Base-by-base conservation (phyloP, 345 rosid species). In the Brassica carinata region DNA sequence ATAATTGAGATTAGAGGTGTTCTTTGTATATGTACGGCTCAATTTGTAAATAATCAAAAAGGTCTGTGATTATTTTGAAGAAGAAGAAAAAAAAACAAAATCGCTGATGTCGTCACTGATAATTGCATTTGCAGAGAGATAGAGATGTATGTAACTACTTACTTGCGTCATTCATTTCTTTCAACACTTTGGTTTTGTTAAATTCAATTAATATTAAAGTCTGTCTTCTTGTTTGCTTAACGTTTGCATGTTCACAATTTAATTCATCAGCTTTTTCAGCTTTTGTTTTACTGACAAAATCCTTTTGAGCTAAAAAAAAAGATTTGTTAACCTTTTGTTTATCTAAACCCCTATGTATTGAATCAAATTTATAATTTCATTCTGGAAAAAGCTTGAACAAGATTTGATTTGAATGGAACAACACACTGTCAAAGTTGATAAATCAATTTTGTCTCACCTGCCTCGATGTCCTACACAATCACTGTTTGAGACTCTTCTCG, bases 1-100 rank as follows among this genome's bases (percentile, higher is more conserved):
- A 62, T n/a, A 71, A 57, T 76, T 65, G 57, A 55, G 48, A 76
- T 34, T 31, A 61, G 78, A 31, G 67, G 66, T 74, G 76, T 76
- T 81, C 80, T 81, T 81, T 81, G 84, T 81, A 81, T 58, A 81
- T 81, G 64, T 76, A 81, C 69, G 81, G 78, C 78, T 72, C 13
- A 81, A 67, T 81, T 72, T 81, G 84, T 81, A 81, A 58, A 81
- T 81, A 31, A 66, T 76, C 64, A 75, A 40, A 45, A 81, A 71
- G 36, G 30, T 64, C 26, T 7, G 31, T 75, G 38, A 64, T 76
- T 81, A n/a, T 75, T 81, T 80, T 48, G 33, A 68, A 31, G 64
- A n/a, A 43, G 14, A 10, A 43, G 3, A 43, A 38, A 3, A 1
- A 1, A 5, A 19, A 33, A 5, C n/a, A 9, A 30, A 10, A n/a